These are phyloP conservation scores for Agarophyton chilense DNA, from an alignment of 23 red algal genomes.

Conservation along the genomic window DNA sequence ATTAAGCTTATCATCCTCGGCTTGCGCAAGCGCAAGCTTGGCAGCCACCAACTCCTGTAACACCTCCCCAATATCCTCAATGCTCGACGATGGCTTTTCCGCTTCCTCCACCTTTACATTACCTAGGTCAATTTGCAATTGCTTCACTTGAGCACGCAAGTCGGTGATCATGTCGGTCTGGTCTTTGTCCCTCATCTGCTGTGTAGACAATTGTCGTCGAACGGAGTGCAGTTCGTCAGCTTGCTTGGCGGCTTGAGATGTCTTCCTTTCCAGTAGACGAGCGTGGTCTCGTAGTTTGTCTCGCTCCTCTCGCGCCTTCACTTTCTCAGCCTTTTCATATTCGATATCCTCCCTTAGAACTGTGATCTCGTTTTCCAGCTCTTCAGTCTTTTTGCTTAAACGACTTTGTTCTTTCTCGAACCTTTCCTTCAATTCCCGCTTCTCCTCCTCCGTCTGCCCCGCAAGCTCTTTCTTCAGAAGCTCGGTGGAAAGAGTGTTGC, in stretches of 20 bases:
- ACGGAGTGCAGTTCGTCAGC: constrained; percentile 43
- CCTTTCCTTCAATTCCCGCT: constrained; percentile 7
- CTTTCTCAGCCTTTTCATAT: constrained; percentile 61
- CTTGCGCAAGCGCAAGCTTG: constrained; percentile 65
- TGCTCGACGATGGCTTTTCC: neutral
- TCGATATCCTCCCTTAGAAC: constrained; percentile 53
- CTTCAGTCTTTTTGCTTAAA: constrained; percentile 7
- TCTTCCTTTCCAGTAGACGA: constrained; percentile 39
- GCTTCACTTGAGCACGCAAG: constrained; percentile 11
- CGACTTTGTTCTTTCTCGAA: constrained; percentile 50
- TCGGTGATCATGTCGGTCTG: constrained; percentile 29
- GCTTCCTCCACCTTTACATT: neutral
- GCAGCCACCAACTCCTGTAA: constrained; percentile 51
- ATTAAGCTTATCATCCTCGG: constrained; percentile 60
- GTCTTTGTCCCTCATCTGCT: constrained; percentile 48
- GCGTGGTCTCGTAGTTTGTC: constrained; percentile 58
- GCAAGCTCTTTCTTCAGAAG: neutral
- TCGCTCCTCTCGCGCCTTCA: constrained; percentile 47
- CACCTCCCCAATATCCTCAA: constrained; percentile 50
- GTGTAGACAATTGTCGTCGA: constrained; percentile 32
- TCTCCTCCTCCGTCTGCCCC: constrained; percentile 13
- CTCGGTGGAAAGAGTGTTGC: neutral
- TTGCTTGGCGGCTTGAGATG: constrained; percentile 31
- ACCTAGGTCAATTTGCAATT: constrained; percentile 15
- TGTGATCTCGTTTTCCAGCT: constrained; percentile 42